Base-by-base conservation (phyloP, 2,329 filamentous ascomycete species). In the Diaporthe helianthi region DNA sequence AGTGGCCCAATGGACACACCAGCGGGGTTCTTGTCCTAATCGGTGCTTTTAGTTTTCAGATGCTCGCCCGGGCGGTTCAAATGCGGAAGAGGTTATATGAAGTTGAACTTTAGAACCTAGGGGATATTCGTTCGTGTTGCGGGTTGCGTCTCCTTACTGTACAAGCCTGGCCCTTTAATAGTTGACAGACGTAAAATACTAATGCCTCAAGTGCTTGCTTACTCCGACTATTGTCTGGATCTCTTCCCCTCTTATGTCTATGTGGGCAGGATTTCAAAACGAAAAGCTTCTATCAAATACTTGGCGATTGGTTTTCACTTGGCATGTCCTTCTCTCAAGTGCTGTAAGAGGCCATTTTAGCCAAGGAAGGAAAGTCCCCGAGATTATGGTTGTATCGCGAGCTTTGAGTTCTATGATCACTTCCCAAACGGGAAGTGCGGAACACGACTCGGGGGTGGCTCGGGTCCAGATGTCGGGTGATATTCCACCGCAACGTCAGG, bases 371-470 rank as follows among this genome's bases (percentile, higher is more conserved):
- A 19, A 46, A 9, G 7, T 49, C 44, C 26, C 44, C 26, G 54
- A 46, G n/a, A 49, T 63, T 36, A 49, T 49, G 44, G 58, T 63
- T 31, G 41, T 46, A 63, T 63, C 58, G 58, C 44, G 6, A 49
- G 58, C 44, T 13, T 19, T 33, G 19, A 8, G n/a, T 47, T 24
- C 13, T 47, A 7, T 1, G 58, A 47, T 61, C 26, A 17, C 41
- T 33, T 33, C 58, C 58, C 24, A 31, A 63, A 63, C n/a, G 58
- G 58, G 58, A 63, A 63, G 29, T 63, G n/a, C 58, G 58, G 58
- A 63, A 26, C 58, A 12, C 44, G 58, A 36, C 29, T 63, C 58
- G 58, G 58, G 58, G 58, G 12, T n/a, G n/a, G 13, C 41, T 63
- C 58, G 44, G 58, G 29, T 63, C n/a, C n/a, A n/a, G n/a, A n/a